A percentile compares a stretch with the other conserved stretches of the same genome.
These are phyloP conservation scores for Schoenoplectus tabernaemontani DNA, from an alignment of 202 grass and related monocot species.

Conservation along the genomic window DNA sequence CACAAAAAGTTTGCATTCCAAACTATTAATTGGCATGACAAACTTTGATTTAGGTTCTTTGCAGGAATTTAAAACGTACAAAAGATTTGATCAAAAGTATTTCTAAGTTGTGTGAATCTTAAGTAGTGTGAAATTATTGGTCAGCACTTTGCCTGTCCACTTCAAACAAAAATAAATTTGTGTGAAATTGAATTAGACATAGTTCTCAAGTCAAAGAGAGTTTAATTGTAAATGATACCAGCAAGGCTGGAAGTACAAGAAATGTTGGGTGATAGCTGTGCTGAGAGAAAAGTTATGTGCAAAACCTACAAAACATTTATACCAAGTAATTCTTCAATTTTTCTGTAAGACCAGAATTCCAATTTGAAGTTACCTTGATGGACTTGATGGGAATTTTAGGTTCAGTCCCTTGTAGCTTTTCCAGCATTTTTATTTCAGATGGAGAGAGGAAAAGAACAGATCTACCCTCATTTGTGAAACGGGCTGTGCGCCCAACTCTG, in stretches of 20 bases:
- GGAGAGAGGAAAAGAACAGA: slow-evolving; percentile 75
- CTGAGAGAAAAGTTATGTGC: not conserved
- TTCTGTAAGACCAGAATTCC: not conserved
- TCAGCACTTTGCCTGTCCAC: no score
- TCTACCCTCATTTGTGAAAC: slow-evolving; percentile 70
- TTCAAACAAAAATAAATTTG: no score
- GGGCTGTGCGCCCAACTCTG: slow-evolving; percentile 89
- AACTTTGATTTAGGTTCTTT: not conserved
- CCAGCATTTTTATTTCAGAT: slow-evolving; percentile 71
- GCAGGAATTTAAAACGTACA: not conserved
- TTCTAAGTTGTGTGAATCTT: not conserved
- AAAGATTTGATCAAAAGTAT: not conserved
- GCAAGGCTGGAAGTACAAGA: slow-evolving; percentile 1
- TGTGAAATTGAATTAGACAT: not conserved
- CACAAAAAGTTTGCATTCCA: not conserved
- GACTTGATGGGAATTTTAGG: slow-evolving; percentile 79
- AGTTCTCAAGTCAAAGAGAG: not conserved
- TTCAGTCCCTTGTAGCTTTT: slow-evolving; percentile 64
- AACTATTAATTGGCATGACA: not conserved
- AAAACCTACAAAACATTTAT: not conserved
- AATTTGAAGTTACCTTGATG: slow-evolving; percentile 13
- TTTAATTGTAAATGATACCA: not conserved
- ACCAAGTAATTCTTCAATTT: not conserved
- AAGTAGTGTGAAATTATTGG: no score
- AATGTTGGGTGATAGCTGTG: not conserved